phyloP scores from a whole-genome alignment of 2,329 filamentous ascomycete species.

The Exophiala dermatitidis region DNA sequence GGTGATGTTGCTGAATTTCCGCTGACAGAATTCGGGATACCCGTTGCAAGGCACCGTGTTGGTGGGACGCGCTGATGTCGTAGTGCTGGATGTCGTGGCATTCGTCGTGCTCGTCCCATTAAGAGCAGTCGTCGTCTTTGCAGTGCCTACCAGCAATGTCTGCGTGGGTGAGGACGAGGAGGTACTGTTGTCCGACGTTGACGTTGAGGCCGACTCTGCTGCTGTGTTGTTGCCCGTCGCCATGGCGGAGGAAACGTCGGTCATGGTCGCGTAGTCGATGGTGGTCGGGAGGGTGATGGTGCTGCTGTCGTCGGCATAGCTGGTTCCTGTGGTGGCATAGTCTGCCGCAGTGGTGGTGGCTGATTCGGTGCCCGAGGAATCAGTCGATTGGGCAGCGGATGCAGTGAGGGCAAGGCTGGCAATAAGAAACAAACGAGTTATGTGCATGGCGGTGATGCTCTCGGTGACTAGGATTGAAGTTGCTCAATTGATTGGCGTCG shows the following conservation, averaged over 20 bases:
- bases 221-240: conserved; percentile 19
- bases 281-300: conserved; percentile 27
- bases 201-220: conserved; percentile 20
- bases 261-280: conserved; percentile 25
- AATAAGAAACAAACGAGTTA: not conserved
- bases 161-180: conserved; percentile 33
- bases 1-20: conserved; percentile 76
- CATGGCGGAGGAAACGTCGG: conserved; percentile 21
- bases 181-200: conserved; percentile 21
- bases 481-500: conserved; percentile 1
- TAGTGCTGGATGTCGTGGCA: conserved; percentile 43
- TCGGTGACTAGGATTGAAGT: not conserved
- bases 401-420: conserved; percentile 7
- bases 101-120: conserved; percentile 44
- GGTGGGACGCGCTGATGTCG: conserved; percentile 43
- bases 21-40: conserved; percentile 66
- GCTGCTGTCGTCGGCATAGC: conserved; percentile 23
- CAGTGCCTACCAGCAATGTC: conserved; percentile 35
- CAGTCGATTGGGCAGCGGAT: conserved; percentile 3
- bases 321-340: conserved; percentile 26
- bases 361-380: conserved; percentile 5
- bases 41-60: conserved; percentile 78
- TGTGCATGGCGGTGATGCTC: not conserved
- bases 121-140: conserved; percentile 35
- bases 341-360: conserved; percentile 21